A percentile compares a stretch with the other conserved stretches of the same genome.
Evolutionary conservation across 1,284 basidiomycete genomes (phyloP).

Genomic region (Apiotrichum siamense): DNA sequence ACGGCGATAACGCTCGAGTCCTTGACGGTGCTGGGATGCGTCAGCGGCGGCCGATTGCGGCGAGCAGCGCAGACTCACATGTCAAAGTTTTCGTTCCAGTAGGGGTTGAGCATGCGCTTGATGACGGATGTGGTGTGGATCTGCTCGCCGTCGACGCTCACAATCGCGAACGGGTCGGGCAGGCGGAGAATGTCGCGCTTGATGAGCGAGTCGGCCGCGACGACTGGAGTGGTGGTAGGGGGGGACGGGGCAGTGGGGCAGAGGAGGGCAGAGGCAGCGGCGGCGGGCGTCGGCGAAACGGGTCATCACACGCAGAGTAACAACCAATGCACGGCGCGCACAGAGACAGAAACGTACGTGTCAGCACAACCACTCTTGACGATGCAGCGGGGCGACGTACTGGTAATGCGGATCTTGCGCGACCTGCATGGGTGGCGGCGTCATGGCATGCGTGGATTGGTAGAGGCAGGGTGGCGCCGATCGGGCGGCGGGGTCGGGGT

Average conservation of each 20-base stretch:
- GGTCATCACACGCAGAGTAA: not conserved
- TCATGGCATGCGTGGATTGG: not conserved
- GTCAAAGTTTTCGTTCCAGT: constrained; percentile 91
- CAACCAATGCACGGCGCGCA: not conserved
- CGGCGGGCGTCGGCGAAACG: not conserved
- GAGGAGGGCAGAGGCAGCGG: not conserved
- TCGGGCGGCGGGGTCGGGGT: not conserved
- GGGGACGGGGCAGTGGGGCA: not conserved
- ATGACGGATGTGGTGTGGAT: constrained; percentile 86
- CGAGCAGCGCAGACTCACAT: constrained; percentile 57
- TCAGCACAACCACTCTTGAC: not conserved
- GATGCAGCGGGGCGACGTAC: constrained; percentile 14
- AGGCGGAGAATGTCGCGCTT: constrained; percentile 87
- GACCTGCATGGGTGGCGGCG: constrained; percentile 9
- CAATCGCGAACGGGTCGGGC: constrained; percentile 89
- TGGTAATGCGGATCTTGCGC: constrained; percentile 31
- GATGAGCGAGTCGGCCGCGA: constrained; percentile 79
- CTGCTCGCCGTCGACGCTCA: constrained; percentile 90
- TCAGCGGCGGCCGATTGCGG: not conserved
- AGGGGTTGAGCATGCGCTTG: constrained; percentile 83
- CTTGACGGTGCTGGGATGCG: constrained; percentile 62
- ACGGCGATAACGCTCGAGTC: constrained; percentile 87
- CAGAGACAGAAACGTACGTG: not conserved
- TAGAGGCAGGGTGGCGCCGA: not conserved
- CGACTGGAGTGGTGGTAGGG: constrained; percentile 53